Percentiles rank a stretch among this genome's conserved stretches.
Evolutionary conservation across 1,139 yeast species (phyloP).

Genomic region (Scheffersomyces quercinus): DNA sequence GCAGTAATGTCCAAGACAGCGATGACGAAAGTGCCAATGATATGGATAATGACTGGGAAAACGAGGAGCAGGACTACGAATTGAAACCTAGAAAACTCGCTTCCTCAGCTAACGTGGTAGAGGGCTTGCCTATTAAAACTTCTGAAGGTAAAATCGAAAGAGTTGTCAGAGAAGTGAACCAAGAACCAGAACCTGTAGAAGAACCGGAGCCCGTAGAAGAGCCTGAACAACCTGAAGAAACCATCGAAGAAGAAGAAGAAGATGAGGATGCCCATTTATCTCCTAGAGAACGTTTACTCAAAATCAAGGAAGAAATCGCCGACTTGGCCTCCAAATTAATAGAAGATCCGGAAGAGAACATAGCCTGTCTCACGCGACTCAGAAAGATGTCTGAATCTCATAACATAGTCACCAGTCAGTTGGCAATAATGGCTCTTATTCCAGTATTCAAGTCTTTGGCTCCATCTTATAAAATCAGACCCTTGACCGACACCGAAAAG

Average conservation of each 20-base stretch:
- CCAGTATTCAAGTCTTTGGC: slow-evolving; percentile 84
- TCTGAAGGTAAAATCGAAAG: slow-evolving; percentile 71
- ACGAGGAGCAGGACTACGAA: slow-evolving; percentile 72
- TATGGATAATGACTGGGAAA: slow-evolving; percentile 44
- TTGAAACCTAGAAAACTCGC: slow-evolving; percentile 50
- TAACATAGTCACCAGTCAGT: slow-evolving; percentile 68
- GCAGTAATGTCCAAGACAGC: slow-evolving; percentile 13
- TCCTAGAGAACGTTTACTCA: slow-evolving; percentile 58
- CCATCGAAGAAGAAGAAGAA: slow-evolving; percentile 36
- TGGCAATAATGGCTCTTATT: slow-evolving; percentile 75
- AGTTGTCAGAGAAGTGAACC: slow-evolving; percentile 42
- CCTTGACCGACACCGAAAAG: slow-evolving; percentile 77
- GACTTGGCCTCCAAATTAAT: slow-evolving; percentile 72
- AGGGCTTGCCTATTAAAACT: slow-evolving; percentile 79
- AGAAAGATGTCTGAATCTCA: slow-evolving; percentile 70
- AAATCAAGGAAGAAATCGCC: slow-evolving; percentile 82
- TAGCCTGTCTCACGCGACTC: slow-evolving; percentile 64
- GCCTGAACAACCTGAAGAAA: slow-evolving; percentile 18
- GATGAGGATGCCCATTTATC: slow-evolving; percentile 50
- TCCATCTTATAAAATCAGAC: slow-evolving; percentile 85
- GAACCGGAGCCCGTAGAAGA: slow-evolving; percentile 14
- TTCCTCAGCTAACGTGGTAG: slow-evolving; percentile 50
- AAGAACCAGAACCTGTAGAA: slow-evolving; percentile 19
- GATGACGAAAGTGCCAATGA: slow-evolving; percentile 9
- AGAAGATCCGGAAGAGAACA: slow-evolving; percentile 90